Base-by-base conservation (phyloP, 768 basidiomycete genomes). In the Pleurotus salmoneostramineus region DNA sequence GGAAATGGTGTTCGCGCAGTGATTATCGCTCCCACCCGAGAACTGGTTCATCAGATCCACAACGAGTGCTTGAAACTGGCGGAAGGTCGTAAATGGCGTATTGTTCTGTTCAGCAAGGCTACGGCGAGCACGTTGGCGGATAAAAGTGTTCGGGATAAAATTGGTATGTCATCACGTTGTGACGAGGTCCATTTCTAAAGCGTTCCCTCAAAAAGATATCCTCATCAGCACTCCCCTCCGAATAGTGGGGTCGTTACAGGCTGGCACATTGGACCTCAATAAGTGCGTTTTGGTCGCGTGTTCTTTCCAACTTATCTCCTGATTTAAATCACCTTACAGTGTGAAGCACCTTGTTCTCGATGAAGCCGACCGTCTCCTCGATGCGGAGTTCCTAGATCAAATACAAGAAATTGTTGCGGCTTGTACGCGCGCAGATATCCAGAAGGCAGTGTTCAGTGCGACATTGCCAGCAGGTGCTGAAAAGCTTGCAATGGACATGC, bases 21-120 rank as follows among this genome's bases (percentile, higher is more conserved):
- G 17, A 75, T 99, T 40, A 72, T 99, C 49, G 91, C 92, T 0
- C 97, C 97, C 2, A 98, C 97, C 1, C 84, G 93, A 50, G 97
- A 99, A 74, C 71, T 99, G n/a, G 94, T 95, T 0, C 87, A 93
- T 65, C 97, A 99, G 66, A 98, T 98, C 56, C 79, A 92, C 61
- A 93, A 95, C 59, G 97, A 98, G 68, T 91, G 88, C 63, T 70
- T 89, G 50, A 94, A 91, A 68, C 75, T 93, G 12, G 89, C 85
- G 11, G 81, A 86, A 63, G 92, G 91, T 6, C 78, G 88, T 49
- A 93, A 88, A 66, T 94, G 93, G 95, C 80, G 87, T 56, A 79
- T 88, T 34, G 75, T 93, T 4, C 73, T 95, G 35, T 91, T 93
- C 68, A 93, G 85, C 69, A 98, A 96, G 70, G 92, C 95, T 4